phyloP scores from a whole-genome alignment of 441 rosid genomes.

The Eruca vesicaria region DNA sequence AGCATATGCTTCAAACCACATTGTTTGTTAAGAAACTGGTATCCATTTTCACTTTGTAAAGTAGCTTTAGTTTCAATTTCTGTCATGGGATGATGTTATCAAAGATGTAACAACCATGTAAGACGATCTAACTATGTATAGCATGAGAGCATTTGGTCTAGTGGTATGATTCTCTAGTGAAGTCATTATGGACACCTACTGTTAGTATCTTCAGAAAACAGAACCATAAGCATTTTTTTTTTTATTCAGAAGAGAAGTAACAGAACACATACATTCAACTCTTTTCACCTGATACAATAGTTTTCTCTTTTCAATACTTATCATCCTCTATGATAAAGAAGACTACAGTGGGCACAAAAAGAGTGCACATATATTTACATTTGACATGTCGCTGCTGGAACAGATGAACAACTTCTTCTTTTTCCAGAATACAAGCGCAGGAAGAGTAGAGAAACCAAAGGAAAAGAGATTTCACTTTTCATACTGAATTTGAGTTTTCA shows the following conservation, averaged over 20 bases:
- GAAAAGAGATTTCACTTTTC: conserved; percentile 21
- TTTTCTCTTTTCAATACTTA: too few species aligned
- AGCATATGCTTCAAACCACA: not conserved
- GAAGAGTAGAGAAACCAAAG: conserved; percentile 14
- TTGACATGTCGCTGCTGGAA: conserved; percentile 1
- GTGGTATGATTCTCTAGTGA: conserved; percentile 69
- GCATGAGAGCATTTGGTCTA: not conserved
- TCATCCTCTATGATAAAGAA: too few species aligned
- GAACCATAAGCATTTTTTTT: not conserved
- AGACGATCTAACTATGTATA: accelerated
- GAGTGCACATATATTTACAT: conserved; percentile 14
- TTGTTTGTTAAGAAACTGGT: not conserved
- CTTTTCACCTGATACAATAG: not conserved
- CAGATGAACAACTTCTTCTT: conserved; percentile 14
- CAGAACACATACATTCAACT: not conserved
- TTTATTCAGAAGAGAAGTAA: not conserved
- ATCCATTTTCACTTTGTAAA: not conserved
- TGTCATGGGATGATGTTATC: not conserved
- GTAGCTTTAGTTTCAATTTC: not conserved
- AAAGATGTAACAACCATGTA: not conserved
- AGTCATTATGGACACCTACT: not conserved
- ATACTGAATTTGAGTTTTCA: conserved; percentile 49
- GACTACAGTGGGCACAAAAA: not conserved
- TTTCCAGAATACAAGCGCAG: conserved; percentile 1
- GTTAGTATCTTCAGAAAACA: not conserved